phyloP scores from a whole-genome alignment of 2,329 filamentous ascomycete genomes.

The Aureobasidium sp. region DNA sequence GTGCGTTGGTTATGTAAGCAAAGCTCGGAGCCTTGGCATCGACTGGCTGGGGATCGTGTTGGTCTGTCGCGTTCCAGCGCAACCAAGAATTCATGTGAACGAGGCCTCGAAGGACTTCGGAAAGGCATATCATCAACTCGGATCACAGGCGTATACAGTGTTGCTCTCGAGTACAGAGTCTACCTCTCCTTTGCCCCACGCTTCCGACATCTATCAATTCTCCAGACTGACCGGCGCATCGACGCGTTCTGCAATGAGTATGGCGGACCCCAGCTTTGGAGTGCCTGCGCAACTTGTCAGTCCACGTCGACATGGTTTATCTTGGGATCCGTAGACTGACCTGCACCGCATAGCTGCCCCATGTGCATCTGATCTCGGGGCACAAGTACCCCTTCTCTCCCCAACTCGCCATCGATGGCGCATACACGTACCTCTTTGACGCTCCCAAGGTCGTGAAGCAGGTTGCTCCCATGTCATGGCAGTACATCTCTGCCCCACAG shows the following conservation, averaged over 20 bases:
- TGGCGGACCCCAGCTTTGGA: slow-evolving; percentile 43
- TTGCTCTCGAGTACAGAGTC: background rate
- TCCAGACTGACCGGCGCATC: slow-evolving; percentile 5
- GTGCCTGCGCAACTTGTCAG: slow-evolving; percentile 40
- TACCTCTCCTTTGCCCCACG: background rate
- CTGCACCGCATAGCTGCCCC: slow-evolving; percentile 56
- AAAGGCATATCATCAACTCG: background rate
- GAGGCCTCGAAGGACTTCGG: background rate
- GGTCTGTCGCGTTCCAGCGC: background rate
- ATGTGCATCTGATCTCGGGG: slow-evolving; percentile 83
- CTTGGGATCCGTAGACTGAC: slow-evolving; percentile 13
- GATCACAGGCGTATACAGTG: background rate
- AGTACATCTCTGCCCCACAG: slow-evolving; percentile 73
- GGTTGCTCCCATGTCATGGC: slow-evolving; percentile 84
- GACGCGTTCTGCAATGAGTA: slow-evolving; percentile 18
- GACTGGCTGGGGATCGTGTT: background rate
- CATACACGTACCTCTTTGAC: slow-evolving; percentile 74
- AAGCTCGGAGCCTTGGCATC: background rate
- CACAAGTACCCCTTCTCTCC: slow-evolving; percentile 71
- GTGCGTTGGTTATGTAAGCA: background rate
- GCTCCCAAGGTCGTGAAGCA: slow-evolving; percentile 82
- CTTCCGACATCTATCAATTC: background rate
- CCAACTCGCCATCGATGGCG: slow-evolving; percentile 65
- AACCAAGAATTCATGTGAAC: slow-evolving; percentile 1
- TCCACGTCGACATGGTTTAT: background rate